Evolutionary conservation across 495 filamentous ascomycete genomes (phyloP), one percentile per base, ranked within the genome.

Genomic region (Hypoxylon fuscum): DNA sequence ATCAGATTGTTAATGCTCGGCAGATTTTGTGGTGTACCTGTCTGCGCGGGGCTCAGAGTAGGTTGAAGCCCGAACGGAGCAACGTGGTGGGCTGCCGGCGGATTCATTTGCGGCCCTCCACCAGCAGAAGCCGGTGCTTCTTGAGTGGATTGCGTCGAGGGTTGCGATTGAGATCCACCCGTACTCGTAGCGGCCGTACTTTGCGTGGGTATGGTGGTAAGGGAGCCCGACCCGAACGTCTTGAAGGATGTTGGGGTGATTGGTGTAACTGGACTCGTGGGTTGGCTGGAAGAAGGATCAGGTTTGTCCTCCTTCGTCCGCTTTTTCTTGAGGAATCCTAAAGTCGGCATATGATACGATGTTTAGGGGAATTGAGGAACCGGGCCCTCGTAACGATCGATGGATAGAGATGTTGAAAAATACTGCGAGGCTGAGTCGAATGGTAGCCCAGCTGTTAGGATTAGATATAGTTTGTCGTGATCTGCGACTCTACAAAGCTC

Each of bases 261-360:
- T 17, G 81, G 79, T 22, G 79, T 84, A 64, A 83, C 78, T 53
- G 87, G 82, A 69, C 88, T 88, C 64, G 82, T 84, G 68, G 83
- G 83, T 69, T 87, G 74, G 75, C 85, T 78, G 74, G 81, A 51
- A 72, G 82, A 69, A 71, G 83, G 78, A 80, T 80, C 70, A 72
- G 83, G 68, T 72, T 85, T 78, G 72, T 83, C 69, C 81, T 87
- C 75, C 87, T 92, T 96, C 79, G 94, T 96, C 84, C 91, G 87
- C 83, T 96, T 93, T 87, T 96, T 97, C 85, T 97, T 98, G 71
- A 98, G 85, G 70, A 97, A 89, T 62, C 91, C 90, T 77, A 91
- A 81, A 68, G 76, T 83, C 81, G 88, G 89, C 89, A 92, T 92
- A 73, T 66, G 69, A 67, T 69, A 71, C 64, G 52, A 35, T 60